phyloP scores from a whole-genome alignment of 2,329 filamentous ascomycete genomes.

The Seiridium cupressi region DNA sequence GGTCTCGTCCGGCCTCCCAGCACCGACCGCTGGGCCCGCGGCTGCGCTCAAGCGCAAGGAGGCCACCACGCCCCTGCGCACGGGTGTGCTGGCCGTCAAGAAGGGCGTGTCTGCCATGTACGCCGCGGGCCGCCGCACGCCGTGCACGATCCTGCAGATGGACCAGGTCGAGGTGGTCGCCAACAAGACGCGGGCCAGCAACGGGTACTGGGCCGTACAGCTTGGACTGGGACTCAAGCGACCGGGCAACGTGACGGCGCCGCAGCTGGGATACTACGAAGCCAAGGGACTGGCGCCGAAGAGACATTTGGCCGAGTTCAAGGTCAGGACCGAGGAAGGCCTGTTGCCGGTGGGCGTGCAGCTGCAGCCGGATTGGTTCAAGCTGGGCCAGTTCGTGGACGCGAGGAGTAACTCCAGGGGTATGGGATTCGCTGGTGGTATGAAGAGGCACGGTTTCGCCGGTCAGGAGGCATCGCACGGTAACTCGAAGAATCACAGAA shows the following conservation, averaged over 20 bases:
- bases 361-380: slow-evolving; percentile 87
- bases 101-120: slow-evolving; percentile 95
- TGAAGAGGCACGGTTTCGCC: slow-evolving; percentile 91
- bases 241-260: slow-evolving; percentile 73
- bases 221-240: slow-evolving; percentile 76
- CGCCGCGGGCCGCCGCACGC: slow-evolving; percentile 72
- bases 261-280: slow-evolving; percentile 85
- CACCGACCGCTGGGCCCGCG: slow-evolving; percentile 55
- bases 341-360: slow-evolving; percentile 73
- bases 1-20: slow-evolving; percentile 52
- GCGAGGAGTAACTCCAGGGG: slow-evolving; percentile 76
- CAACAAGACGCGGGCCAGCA: slow-evolving; percentile 74
- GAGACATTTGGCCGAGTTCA: slow-evolving; percentile 80
- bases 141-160: slow-evolving; percentile 91
- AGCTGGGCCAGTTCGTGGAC: slow-evolving; percentile 87
- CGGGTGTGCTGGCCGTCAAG: slow-evolving; percentile 83
- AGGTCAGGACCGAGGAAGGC: slow-evolving; percentile 71
- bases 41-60: slow-evolving; percentile 60
- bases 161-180: slow-evolving; percentile 88
- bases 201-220: slow-evolving; percentile 95
- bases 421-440: slow-evolving; percentile 93
- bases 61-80: slow-evolving; percentile 62
- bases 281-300: slow-evolving; percentile 81
- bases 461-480: slow-evolving; percentile 93
- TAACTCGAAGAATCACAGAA: slow-evolving; percentile 90